Evolutionary conservation across 192 early-diverging fungal species (phyloP).

Genomic region (Borealophlyctis nickersoniae): DNA sequence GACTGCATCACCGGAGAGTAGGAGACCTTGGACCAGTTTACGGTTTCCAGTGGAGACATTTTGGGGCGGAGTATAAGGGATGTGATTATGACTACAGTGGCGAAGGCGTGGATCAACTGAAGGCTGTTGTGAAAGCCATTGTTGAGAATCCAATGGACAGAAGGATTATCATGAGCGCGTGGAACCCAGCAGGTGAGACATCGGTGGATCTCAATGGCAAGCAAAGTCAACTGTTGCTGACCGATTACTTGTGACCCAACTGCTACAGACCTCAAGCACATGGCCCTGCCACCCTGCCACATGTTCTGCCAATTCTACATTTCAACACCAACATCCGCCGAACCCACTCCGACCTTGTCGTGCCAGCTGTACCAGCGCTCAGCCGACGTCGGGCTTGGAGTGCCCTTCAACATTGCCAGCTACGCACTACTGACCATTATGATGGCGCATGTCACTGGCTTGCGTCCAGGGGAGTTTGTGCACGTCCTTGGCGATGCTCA

Average conservation of each 20-base stretch:
- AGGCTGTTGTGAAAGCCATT: constrained; percentile 82
- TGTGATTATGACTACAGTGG: constrained; percentile 84
- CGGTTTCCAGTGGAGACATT: constrained; percentile 99
- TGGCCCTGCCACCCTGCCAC: constrained; percentile 98
- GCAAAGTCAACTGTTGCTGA: no score
- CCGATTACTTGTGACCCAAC: no score
- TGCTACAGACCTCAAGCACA: constrained; percentile 75
- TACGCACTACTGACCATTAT: constrained; percentile 90
- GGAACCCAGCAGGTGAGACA: constrained; percentile 88
- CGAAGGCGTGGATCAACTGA: constrained; percentile 90
- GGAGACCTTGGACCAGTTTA: constrained; percentile 96
- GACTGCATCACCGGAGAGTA: constrained; percentile 67
- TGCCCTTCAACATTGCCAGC: constrained; percentile 98
- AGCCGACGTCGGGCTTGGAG: constrained; percentile 93
- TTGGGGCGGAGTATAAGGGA: constrained; percentile 87
- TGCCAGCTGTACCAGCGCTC: constrained; percentile 95
- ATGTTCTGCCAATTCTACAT: constrained; percentile 97
- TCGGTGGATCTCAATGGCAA: no score
- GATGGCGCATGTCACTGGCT: constrained; percentile 83
- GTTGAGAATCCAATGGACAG: constrained; percentile 81
- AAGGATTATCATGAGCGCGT: constrained; percentile 90
- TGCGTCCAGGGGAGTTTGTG: constrained; percentile 79
- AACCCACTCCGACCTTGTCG: no score
- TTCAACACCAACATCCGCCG: constrained; percentile 66
- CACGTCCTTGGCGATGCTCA: constrained; percentile 96